Evolutionary conservation across 768 basidiomycete genomes (phyloP).

Genomic region (Tylopilus intermedius): DNA sequence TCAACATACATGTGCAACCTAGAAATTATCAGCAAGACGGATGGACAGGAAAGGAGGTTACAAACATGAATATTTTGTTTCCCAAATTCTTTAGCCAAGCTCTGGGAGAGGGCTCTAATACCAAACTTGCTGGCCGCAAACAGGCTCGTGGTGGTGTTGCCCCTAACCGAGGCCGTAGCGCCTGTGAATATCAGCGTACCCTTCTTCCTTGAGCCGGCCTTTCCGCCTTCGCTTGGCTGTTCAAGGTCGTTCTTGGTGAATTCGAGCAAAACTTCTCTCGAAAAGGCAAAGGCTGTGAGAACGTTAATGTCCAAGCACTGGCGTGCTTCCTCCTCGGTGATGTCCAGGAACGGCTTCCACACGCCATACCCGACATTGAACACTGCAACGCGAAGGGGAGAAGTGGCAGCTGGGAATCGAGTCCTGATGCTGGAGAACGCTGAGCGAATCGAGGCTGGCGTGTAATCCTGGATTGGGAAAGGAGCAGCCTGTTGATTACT

Average conservation of each 20-base stretch:
- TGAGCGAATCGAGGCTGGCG: constrained; percentile 45
- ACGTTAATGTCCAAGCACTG: constrained; percentile 48
- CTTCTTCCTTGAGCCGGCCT: constrained; percentile 43
- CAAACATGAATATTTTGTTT: constrained; percentile 69
- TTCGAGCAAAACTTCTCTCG: constrained; percentile 41
- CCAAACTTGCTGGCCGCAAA: constrained; percentile 66
- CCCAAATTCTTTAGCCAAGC: constrained; percentile 69
- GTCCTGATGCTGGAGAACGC: constrained; percentile 45
- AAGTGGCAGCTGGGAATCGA: constrained; percentile 42
- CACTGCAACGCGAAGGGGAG: constrained; percentile 54
- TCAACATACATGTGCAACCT: constrained; percentile 63
- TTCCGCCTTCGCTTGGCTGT: constrained; percentile 38
- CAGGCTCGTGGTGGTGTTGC: constrained; percentile 55
- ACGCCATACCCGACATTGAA: constrained; percentile 57
- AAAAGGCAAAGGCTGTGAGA: constrained; percentile 58
- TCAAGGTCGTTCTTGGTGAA: constrained; percentile 51
- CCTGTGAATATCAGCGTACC: constrained; percentile 71
- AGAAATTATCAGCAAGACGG: not conserved
- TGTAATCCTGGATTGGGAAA: constrained; percentile 51
- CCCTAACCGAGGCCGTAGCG: constrained; percentile 62
- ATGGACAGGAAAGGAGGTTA: not conserved
- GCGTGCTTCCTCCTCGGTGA: constrained; percentile 55
- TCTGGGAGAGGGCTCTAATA: constrained; percentile 60
- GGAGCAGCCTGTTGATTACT: constrained; percentile 46
- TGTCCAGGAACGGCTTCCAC: constrained; percentile 64